Base-by-base conservation (phyloP, 2,329 filamentous ascomycete genomes). In the Xylaria sp. region DNA sequence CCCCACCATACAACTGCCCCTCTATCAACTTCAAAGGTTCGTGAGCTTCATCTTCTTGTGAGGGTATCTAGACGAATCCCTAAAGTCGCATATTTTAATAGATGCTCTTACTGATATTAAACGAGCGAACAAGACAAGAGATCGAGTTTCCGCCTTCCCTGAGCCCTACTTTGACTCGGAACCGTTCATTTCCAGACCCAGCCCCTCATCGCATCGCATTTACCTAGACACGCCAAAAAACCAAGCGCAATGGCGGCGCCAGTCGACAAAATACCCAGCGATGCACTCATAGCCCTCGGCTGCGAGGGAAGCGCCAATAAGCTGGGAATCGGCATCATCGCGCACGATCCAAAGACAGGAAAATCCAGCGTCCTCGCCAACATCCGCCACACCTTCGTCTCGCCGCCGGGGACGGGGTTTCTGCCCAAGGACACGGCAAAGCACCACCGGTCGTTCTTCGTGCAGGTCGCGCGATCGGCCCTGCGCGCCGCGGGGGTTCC, bases 261-360 rank as follows among this genome's bases (percentile, higher is more conserved):
- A 10, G 6, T 38, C 28, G 20, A 63, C 20, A 33, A 36, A 36
- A 15, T 44, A 38, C 54, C 65, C 4, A 57, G 31, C 38, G 63
- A 65, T 2, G 2, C 80, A 82, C 66, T 85, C 77, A 84, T 88
- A 71, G 85, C 87, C 74, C 81, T 89, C 71, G 87, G 87, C 72
- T 87, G 85, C 79, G 96, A 99, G 85, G 95, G 96, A 80, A 97
- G 93, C 66, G 96, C 96, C 81, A 99, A 99, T 86, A 99, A 99
- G 83, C 89, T 99, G 61, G 96, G 95, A 74, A 91, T 98, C 67
- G 96, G 96, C 77, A 85, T 99, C 67, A 97, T 99, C 79, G 88
- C 89, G 28, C 96, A 98, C 83, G 86, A 89, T 65, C 81, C 75
- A 63, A 80, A 83, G 33, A 83, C 85, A 68, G 81, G 83, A 67